Conservation (phyloP, 192 early-diverging fungal genomes). For the Cladochytrium replicatum region DNA sequence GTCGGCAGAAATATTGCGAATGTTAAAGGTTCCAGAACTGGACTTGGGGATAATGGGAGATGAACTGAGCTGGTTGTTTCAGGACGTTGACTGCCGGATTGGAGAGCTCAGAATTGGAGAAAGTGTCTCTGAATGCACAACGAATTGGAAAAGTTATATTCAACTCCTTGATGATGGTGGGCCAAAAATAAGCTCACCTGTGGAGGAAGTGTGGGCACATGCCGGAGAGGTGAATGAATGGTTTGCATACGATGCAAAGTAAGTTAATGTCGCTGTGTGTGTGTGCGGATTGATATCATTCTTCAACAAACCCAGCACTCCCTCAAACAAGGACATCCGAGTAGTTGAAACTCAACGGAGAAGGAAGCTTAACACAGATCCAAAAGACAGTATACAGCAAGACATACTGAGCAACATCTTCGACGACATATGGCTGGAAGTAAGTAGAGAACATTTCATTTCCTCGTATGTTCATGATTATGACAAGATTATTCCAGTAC, state of each 20-base stretch:
- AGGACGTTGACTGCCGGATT: too few relatives aligned
- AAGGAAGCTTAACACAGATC: too few relatives aligned
- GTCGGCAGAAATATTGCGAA: too few relatives aligned
- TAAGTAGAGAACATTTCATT: background rate
- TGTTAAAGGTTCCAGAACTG: too few relatives aligned
- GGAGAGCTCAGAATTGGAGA: too few relatives aligned
- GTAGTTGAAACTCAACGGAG: too few relatives aligned
- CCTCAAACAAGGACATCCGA: too few relatives aligned
- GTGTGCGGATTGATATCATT: background rate
- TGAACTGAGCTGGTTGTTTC: too few relatives aligned
- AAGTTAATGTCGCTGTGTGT: background rate
- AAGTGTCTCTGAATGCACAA: too few relatives aligned
- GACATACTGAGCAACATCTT: conserved; percentile 31
- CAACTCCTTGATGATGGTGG: background rate
- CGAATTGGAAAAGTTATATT: too few relatives aligned
- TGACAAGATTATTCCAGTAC: conserved; percentile 18
- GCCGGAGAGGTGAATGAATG: conserved; percentile 29
- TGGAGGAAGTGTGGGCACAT: conserved; percentile 23
- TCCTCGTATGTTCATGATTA: background rate
- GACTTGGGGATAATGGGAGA: too few relatives aligned
- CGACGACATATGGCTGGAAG: conserved; percentile 40
- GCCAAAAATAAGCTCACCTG: too few relatives aligned
- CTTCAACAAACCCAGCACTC: background rate
- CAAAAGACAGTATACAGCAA: conserved; percentile 26
- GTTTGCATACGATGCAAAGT: conserved; percentile 20